A percentile compares a stretch with the other conserved stretches of the same genome.
Evolutionary conservation across 208 protist genomes (phyloP).

Genomic region (Phytomonas serpens): DNA sequence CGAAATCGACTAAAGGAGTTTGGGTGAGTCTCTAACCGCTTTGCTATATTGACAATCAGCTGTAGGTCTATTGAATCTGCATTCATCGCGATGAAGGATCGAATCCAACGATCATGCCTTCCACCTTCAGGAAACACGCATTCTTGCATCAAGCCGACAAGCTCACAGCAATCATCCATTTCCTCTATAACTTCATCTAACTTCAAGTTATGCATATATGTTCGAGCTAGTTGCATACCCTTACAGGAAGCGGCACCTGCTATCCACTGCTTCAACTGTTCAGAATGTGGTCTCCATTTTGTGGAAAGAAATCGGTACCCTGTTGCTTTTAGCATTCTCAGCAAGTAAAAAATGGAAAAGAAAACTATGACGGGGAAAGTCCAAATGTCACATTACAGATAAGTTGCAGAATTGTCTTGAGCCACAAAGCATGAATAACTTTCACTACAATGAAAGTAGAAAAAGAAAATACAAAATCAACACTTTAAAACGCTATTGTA

Average conservation of each 20-base stretch:
- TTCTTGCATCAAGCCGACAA: conserved; percentile 13
- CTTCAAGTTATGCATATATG: conserved; percentile 19
- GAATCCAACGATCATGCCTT: conserved; percentile 8
- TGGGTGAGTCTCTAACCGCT: neutral
- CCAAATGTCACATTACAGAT: neutral
- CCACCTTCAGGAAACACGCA: conserved; percentile 17
- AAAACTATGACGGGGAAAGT: neutral
- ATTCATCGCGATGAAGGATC: neutral
- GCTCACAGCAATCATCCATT: conserved; percentile 21
- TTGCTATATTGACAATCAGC: neutral
- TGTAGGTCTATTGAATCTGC: neutral
- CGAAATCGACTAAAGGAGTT: neutral
- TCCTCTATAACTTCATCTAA: conserved; percentile 14
- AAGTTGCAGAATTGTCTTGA: neutral
- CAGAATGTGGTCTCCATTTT: conserved; percentile 50
- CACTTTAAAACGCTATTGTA: neutral
- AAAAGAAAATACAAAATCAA: neutral
- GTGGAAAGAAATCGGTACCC: conserved; percentile 11
- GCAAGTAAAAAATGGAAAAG: neutral
- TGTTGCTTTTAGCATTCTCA: conserved; percentile 10
- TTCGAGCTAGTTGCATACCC: conserved; percentile 14
- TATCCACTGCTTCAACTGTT: conserved; percentile 54
- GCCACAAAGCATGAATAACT: neutral
- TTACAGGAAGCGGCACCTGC: conserved; percentile 24
- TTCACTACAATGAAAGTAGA: neutral